A percentile compares a stretch with the other conserved stretches of the same genome.
These are phyloP conservation scores for Vanderwaltozyma tropicalis DNA, from an alignment of 805 yeast genomes.

Conservation along the genomic window DNA sequence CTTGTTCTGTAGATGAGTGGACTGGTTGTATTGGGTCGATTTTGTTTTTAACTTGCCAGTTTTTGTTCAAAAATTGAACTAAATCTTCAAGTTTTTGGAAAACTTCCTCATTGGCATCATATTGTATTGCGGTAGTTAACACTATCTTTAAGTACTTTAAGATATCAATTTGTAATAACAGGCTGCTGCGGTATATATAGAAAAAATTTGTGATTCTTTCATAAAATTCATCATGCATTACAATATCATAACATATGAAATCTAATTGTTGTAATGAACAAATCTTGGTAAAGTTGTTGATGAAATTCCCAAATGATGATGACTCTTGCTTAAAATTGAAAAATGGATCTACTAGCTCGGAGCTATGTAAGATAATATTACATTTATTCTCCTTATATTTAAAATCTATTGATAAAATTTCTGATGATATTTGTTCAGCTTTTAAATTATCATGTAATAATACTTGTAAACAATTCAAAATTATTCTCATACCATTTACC, in stretches of 20 bases:
- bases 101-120: conserved; percentile 1
- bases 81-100: conserved; percentile 4
- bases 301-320: conserved; percentile 19
- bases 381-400: conserved; percentile 1
- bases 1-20: conserved; percentile 11
- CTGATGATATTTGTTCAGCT: conserved; percentile 4
- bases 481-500: conserved; percentile 13
- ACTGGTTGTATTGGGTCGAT: conserved; percentile 3
- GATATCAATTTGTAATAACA: conserved; percentile 28
- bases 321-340: conserved; percentile 15
- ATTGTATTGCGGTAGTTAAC: conserved; percentile 15
- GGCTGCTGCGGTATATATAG: conserved; percentile 21
- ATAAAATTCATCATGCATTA: conserved; percentile 11
- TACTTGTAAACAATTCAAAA: conserved; percentile 16
- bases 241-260: conserved; percentile 10
- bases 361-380: neutral
- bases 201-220: conserved; percentile 17
- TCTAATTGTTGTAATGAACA: conserved; percentile 17
- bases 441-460: conserved; percentile 10
- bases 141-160: conserved; percentile 24
- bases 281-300: conserved; percentile 19
- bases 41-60: conserved; percentile 15
- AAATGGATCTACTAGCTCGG: conserved; percentile 12
- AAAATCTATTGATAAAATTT: conserved; percentile 7
- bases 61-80: conserved; percentile 11